A percentile compares a stretch with the other conserved stretches of the same genome.
Evolutionary conservation across 495 filamentous ascomycete species (phyloP).

Genomic region (Lasiosphaeria ovina): DNA sequence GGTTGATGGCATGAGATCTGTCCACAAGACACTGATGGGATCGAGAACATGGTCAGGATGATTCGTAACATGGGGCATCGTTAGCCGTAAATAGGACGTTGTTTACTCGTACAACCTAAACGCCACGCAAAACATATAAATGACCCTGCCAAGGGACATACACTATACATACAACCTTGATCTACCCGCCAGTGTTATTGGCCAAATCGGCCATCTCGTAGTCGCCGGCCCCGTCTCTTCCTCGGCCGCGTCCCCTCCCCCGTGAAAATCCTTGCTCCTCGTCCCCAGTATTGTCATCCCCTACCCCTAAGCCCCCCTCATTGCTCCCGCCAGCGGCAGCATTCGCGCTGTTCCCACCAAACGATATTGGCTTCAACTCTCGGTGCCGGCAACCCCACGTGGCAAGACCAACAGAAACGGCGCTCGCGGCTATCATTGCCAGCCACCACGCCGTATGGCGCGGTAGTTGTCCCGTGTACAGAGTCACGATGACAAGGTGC

Average conservation of each 20-base stretch:
- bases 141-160: no score
- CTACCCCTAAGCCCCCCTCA: slow-evolving; percentile 28
- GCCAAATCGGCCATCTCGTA: slow-evolving; percentile 75
- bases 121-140: slow-evolving; percentile 7
- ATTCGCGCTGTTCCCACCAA: slow-evolving; percentile 59
- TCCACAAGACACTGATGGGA: not conserved
- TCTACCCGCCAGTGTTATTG: slow-evolving; percentile 8
- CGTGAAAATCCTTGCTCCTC: slow-evolving; percentile 52
- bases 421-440: slow-evolving; percentile 66
- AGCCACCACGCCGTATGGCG: slow-evolving; percentile 83
- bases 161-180: no score
- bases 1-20: no score
- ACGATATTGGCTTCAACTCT: slow-evolving; percentile 83
- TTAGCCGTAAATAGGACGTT: not conserved
- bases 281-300: slow-evolving; percentile 28
- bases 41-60: not conserved
- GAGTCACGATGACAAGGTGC: slow-evolving; percentile 71
- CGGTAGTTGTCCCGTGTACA: slow-evolving; percentile 74
- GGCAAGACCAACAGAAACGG: slow-evolving; percentile 67
- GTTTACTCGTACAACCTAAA: slow-evolving; percentile 13
- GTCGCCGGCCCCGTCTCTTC: slow-evolving; percentile 60
- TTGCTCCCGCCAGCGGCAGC: slow-evolving; percentile 19
- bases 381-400: slow-evolving; percentile 91
- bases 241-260: slow-evolving; percentile 51
- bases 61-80: not conserved